phyloP scores from a whole-genome alignment of 352 stramenopile genomes.

The Pythium sp. region DNA sequence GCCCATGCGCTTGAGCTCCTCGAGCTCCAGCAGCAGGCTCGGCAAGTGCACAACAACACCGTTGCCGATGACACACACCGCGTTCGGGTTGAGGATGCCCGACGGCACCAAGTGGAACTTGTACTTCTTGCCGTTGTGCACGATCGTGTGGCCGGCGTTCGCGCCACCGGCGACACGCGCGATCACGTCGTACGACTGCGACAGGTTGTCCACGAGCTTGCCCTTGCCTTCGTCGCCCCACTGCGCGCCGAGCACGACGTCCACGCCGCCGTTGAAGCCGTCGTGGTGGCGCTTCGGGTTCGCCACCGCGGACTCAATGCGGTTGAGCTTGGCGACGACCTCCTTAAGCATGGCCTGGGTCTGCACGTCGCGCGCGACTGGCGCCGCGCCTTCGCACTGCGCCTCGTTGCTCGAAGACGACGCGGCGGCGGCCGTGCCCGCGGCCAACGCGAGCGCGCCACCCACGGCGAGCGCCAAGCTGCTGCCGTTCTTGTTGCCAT shows the following conservation, averaged over 20 bases:
- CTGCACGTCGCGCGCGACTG: constrained; percentile 43
- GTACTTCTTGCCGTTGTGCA: constrained; percentile 98
- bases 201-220: constrained; percentile 96
- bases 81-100: constrained; percentile 95
- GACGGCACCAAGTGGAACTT: constrained; percentile 99
- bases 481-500: constrained; percentile 14
- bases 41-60: constrained; percentile 98
- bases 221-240: constrained; percentile 99
- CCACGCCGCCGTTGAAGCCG: constrained; percentile 64
- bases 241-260: constrained; percentile 96
- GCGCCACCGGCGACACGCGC: constrained; percentile 95
- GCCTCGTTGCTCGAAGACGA: constrained; percentile 8
- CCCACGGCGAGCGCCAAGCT: constrained; percentile 26
- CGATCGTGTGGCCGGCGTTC: constrained; percentile 99
- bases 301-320: constrained; percentile 81
- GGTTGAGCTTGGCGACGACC: constrained; percentile 84
- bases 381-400: constrained; percentile 33
- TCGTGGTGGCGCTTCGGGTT: constrained; percentile 76
- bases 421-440: constrained; percentile 16
- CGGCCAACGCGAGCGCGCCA: constrained; percentile 29
- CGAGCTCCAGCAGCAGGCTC: constrained; percentile 94
- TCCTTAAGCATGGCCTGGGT: constrained; percentile 79
- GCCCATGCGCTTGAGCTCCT: constrained; percentile 87
- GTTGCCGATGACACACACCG: constrained; percentile 97
- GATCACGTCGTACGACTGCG: constrained; percentile 95